A percentile compares a stretch with the other conserved stretches of the same genome.
These are phyloP conservation scores for Magnolia sinica DNA, from an alignment of 164 flowering plant species.

Conservation along the genomic window DNA sequence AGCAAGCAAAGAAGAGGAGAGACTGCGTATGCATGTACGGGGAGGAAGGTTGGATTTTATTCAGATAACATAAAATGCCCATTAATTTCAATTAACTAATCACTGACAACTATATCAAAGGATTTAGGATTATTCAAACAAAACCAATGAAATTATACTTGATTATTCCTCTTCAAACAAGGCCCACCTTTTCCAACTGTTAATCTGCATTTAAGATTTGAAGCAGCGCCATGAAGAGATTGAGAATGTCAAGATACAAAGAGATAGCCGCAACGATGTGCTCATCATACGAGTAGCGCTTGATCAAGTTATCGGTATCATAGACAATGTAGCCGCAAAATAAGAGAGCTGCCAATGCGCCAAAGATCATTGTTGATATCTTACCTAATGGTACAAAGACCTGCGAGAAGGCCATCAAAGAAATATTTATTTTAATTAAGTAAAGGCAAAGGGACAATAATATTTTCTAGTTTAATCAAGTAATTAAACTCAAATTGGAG, in stretches of 20 bases:
- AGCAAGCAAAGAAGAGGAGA: no score
- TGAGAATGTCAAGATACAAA: slow-evolving; percentile 73
- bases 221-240: slow-evolving; percentile 68
- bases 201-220: slow-evolving; percentile 65
- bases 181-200: neutral
- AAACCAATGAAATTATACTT: no score
- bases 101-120: no score
- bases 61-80: no score
- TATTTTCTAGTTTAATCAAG: neutral
- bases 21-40: no score
- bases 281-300: slow-evolving; percentile 76
- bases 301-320: slow-evolving; percentile 88
- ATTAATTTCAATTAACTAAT: no score
- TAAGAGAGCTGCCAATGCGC: slow-evolving; percentile 62
- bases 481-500: neutral
- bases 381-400: slow-evolving; percentile 70
- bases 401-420: slow-evolving; percentile 32
- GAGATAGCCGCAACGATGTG: slow-evolving; percentile 84
- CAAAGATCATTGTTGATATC: slow-evolving; percentile 63
- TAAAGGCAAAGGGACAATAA: neutral
- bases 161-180: neutral
- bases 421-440: neutral
- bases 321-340: slow-evolving; percentile 88
- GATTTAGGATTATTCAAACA: no score
- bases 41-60: no score